These are phyloP conservation scores for Xylariaceae sp. DNA, from an alignment of 2,329 filamentous ascomycete genomes.

Conservation along the genomic window DNA sequence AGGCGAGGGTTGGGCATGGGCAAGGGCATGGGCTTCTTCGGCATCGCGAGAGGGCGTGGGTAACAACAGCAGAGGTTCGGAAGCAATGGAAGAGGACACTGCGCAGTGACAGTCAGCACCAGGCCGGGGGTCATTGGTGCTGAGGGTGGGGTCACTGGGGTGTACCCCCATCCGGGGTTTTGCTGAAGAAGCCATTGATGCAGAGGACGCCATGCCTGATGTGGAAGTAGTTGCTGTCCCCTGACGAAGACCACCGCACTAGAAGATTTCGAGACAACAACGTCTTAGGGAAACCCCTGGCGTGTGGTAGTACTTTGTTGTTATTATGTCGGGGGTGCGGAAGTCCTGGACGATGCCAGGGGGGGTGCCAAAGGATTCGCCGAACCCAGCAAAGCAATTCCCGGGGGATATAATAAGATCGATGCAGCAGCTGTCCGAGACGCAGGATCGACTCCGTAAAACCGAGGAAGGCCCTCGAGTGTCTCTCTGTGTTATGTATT, in stretches of 20 bases:
- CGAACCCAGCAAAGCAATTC: not conserved
- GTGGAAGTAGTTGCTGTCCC: slow-evolving; percentile 9
- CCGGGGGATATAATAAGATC: not conserved
- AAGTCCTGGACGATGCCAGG: too few species aligned
- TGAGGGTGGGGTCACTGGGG: slow-evolving; percentile 19
- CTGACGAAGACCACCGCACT: not conserved
- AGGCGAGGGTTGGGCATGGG: slow-evolving; percentile 2
- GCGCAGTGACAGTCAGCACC: slow-evolving; percentile 20
- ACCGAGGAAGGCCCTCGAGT: too few species aligned
- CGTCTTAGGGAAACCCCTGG: too few species aligned
- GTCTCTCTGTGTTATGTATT: too few species aligned
- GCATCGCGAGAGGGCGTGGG: not conserved
- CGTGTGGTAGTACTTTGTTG: too few species aligned
- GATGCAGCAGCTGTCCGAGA: too few species aligned
- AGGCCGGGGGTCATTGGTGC: slow-evolving; percentile 21
- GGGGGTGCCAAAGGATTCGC: not conserved
- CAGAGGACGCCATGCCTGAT: slow-evolving; percentile 21
- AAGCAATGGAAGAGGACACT: slow-evolving; percentile 11
- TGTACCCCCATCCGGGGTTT: slow-evolving; percentile 20
- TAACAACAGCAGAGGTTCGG: slow-evolving; percentile 6
- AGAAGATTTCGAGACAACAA: not conserved
- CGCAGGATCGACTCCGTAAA: too few species aligned
- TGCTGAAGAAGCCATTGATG: not conserved
- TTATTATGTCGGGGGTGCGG: too few species aligned
- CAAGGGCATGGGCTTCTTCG: not conserved